Percentiles rank a stretch among this genome's conserved stretches.
These are phyloP conservation scores for Malassezia japonica DNA, from an alignment of 1,284 basidiomycete species.

Conservation along the genomic window DNA sequence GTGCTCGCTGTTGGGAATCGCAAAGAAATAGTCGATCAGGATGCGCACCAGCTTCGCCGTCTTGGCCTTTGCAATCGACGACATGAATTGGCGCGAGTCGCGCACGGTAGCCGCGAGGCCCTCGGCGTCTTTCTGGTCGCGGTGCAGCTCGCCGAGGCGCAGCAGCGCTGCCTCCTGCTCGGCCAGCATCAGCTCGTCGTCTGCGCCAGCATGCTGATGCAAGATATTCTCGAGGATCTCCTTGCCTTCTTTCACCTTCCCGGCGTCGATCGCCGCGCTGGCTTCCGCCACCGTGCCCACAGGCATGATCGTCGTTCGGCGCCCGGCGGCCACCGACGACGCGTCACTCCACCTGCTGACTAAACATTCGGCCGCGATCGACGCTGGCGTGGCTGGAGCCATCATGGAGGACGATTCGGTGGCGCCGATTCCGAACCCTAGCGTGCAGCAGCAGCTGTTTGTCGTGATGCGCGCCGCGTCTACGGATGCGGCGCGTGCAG, in stretches of 20 bases:
- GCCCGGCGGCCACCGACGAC: not conserved
- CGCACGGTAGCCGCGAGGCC: conserved; percentile 79
- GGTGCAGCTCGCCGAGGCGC: conserved; percentile 76
- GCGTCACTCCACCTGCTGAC: conserved; percentile 10
- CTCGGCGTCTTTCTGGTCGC: conserved; percentile 75
- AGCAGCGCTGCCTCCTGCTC: conserved; percentile 79
- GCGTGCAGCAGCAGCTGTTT: conserved; percentile 45
- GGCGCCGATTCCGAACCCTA: conserved; percentile 42
- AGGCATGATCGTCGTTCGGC: conserved; percentile 8
- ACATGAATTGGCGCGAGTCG: conserved; percentile 79
- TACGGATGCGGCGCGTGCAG: conserved; percentile 45
- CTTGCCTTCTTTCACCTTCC: conserved; percentile 29
- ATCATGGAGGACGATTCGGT: conserved; percentile 41
- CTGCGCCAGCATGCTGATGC: conserved; percentile 14
- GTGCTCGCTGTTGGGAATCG: conserved; percentile 64
- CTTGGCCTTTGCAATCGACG: conserved; percentile 91
- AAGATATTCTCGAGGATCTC: conserved; percentile 39
- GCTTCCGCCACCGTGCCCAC: conserved; percentile 30
- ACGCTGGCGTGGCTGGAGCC: conserved; percentile 2
- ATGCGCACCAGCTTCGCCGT: conserved; percentile 84
- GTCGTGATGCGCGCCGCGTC: conserved; percentile 53
- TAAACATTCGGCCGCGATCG: conserved; percentile 12
- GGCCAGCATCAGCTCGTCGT: conserved; percentile 58
- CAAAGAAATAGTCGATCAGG: conserved; percentile 75
- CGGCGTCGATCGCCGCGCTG: conserved; percentile 33